Base-by-base conservation (phyloP, 2,329 filamentous ascomycete species). In the Colletotrichum sp. region DNA sequence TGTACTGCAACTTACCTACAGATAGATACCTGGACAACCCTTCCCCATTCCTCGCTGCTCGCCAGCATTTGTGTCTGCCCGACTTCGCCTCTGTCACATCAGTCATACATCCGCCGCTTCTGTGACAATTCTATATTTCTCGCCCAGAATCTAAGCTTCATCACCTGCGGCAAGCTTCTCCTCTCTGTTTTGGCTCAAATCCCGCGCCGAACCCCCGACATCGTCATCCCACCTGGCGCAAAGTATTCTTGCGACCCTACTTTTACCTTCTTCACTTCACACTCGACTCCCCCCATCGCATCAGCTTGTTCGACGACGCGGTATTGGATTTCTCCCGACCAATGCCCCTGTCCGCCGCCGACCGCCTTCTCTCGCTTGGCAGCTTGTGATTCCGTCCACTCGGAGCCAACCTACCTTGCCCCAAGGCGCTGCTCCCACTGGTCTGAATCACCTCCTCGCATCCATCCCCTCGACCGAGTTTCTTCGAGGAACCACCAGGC, bases 41-140 rank as follows among this genome's bases (percentile, higher is more conserved):
- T 64, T 22, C 22, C 32, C 60, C 65, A 56, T 67, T 67, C 65
- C 65, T 67, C 43, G 16, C 43, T 56, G 30, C 30, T 43, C 27
- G 16, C 66, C 52, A 30, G 60, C 16, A 32, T 61, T 27, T 61
- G 32, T 56, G 28, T 60, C 56, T 55, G 32, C 27, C 62, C 16
- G 52, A 34, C 34, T 56, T 73, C 39, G 70, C 56, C 43, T 75
- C 70, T 56, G 56, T 73, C 73, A 75, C 70, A 68, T 64, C 73
- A 58, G 69, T 48, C 73, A 68, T 48, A 66, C 61, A 43, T 64
- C 72, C 25, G 52, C 52, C 56, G 18, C 27, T 27, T n/a, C 55
- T 27, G 28, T 39, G 43, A 28, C 70, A 62, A 39, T 64, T 56
- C 16, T 15, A 32, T 48, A 62, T 64, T 68, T 22, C 52, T 64